Percentiles rank a stretch among this genome's conserved stretches.
phyloP scores from a whole-genome alignment of 441 rosid species.

The Gossypium gossypioides region DNA sequence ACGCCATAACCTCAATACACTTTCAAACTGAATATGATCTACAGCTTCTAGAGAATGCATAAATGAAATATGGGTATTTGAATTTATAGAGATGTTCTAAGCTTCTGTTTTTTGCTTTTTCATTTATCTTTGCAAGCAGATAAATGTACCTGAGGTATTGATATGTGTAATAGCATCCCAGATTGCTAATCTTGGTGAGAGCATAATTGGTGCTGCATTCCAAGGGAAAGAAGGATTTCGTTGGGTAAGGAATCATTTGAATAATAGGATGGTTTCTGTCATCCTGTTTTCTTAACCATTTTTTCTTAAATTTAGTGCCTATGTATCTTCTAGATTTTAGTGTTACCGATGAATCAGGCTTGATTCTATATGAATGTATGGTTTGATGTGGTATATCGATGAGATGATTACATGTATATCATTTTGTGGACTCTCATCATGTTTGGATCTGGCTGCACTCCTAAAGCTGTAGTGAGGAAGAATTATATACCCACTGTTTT shows the following conservation, averaged over 20 bases:
- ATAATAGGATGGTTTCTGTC: background rate
- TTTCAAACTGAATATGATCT: background rate
- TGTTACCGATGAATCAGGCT: background rate
- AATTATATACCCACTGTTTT: background rate
- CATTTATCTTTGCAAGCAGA: conserved; percentile 33
- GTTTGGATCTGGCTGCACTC: background rate
- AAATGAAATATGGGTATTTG: background rate
- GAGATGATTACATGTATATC: background rate
- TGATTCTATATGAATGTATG: background rate
- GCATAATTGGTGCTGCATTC: conserved; percentile 69
- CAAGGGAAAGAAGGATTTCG: conserved; percentile 79
- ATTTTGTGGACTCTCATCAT: background rate
- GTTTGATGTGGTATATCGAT: background rate
- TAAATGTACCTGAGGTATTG: conserved; percentile 49
- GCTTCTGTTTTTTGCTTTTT: background rate
- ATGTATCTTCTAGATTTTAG: background rate
- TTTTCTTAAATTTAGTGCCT: background rate
- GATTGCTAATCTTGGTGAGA: conserved; percentile 86
- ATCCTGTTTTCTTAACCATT: background rate
- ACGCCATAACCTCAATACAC: too few relatives aligned
- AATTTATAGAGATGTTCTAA: background rate
- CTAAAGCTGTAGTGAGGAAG: background rate
- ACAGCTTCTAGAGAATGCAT: background rate
- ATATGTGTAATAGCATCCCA: conserved; percentile 83
- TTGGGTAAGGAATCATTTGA: conserved; percentile 46